A percentile compares a stretch with the other conserved stretches of the same genome.
These are phyloP conservation scores for Arxiozyma bovina DNA, from an alignment of 1,139 yeast genomes.

Conservation along the genomic window DNA sequence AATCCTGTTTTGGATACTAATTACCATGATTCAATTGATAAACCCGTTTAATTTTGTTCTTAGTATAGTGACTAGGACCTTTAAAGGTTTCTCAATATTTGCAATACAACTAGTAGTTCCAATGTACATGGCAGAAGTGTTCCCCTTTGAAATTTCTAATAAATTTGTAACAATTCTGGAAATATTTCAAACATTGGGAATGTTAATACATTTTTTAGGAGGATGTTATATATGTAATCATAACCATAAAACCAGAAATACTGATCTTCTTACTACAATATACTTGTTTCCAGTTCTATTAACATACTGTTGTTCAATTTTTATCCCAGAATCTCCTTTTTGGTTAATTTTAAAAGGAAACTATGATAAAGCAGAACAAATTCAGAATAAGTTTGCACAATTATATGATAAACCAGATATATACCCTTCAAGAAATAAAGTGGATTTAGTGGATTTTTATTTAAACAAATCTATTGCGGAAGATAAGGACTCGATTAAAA, in stretches of 20 bases:
- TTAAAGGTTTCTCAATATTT: background rate
- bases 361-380: conserved; percentile 17
- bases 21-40: conserved; percentile 27
- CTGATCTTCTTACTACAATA: conserved; percentile 61
- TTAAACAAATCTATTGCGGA: conserved; percentile 33
- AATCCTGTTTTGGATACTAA: conserved; percentile 28
- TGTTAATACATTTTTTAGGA: conserved; percentile 39
- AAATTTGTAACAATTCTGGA: background rate
- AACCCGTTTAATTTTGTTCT: conserved; percentile 22
- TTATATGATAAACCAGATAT: conserved; percentile 5
- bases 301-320: conserved; percentile 32
- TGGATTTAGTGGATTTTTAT: conserved; percentile 37
- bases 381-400: conserved; percentile 15
- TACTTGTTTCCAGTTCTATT: conserved; percentile 46
- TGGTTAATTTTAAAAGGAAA: conserved; percentile 37
- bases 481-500: conserved; percentile 35
- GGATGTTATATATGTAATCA: conserved; percentile 36
- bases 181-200: background rate
- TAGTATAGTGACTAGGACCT: background rate
- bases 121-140: background rate
- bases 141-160: background rate
- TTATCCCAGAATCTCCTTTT: conserved; percentile 67
- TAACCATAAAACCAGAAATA: conserved; percentile 47
- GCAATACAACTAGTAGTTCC: background rate
- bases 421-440: conserved; percentile 28